These are phyloP conservation scores for Zea mays DNA, from an alignment of 176 grass and related monocot genomes.

Conservation along the genomic window Zm-B73-REFERENCE-NAM-5.0 NC_050099.1:242164001-242164500, in stretches of 20 bases:
- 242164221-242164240: slow-evolving; percentile 11
- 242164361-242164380: too few species aligned
- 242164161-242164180: not conserved
- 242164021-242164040: slow-evolving; percentile 25
- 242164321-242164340: too few species aligned
- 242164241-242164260: not conserved
- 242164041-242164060: not conserved
- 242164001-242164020: too few species aligned
- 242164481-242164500: too few species aligned
- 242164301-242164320: too few species aligned
- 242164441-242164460: too few species aligned
- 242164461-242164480: too few species aligned
- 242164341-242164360: too few species aligned
- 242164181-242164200: slow-evolving; percentile 7
- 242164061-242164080: slow-evolving; percentile 19
- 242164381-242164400: too few species aligned
- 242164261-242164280: not conserved
- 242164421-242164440: too few species aligned
- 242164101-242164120: not conserved
- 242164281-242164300: not conserved
- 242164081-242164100: not conserved
- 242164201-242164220: not conserved
- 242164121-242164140: not conserved
- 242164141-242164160: slow-evolving; percentile 26
- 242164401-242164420: too few species aligned